Conservation (phyloP, 306 rosid genomes). For the Alnus glutinosa region DNA sequence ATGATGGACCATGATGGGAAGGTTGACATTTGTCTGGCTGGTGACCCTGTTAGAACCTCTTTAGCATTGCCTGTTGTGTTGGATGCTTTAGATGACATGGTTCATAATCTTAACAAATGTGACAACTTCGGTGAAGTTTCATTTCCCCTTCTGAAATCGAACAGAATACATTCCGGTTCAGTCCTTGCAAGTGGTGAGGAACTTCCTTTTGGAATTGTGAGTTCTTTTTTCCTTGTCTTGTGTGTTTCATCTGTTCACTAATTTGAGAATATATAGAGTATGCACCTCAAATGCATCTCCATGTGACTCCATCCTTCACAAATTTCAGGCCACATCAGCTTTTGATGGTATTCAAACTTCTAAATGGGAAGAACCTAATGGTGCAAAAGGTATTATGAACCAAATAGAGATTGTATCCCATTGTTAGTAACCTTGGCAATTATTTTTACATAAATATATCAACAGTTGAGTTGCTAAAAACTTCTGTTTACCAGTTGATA, state of each 20-base stretch:
- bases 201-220: slow-evolving; percentile 92
- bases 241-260: slow-evolving; percentile 25
- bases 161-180: slow-evolving; percentile 86
- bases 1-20: slow-evolving; percentile 55
- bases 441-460: too few species aligned
- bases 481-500: too few species aligned
- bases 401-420: not conserved
- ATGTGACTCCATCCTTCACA: slow-evolving; percentile 26
- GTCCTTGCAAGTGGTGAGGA: slow-evolving; percentile 88
- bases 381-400: slow-evolving; percentile 70
- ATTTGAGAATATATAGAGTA: slow-evolving; percentile 7
- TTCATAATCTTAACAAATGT: slow-evolving; percentile 54
- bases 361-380: slow-evolving; percentile 97
- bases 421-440: not conserved
- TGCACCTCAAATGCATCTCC: slow-evolving; percentile 20
- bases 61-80: slow-evolving; percentile 76
- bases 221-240: slow-evolving; percentile 39
- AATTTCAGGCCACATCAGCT: slow-evolving; percentile 77
- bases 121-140: slow-evolving; percentile 46
- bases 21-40: slow-evolving; percentile 64
- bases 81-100: slow-evolving; percentile 65
- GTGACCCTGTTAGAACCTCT: slow-evolving; percentile 64
- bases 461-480: too few species aligned
- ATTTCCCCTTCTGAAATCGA: slow-evolving; percentile 70
- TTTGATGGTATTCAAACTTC: slow-evolving; percentile 72